Evolutionary conservation across 1,284 basidiomycete genomes (phyloP).

Genomic region (Pseudozyma sp.): DNA sequence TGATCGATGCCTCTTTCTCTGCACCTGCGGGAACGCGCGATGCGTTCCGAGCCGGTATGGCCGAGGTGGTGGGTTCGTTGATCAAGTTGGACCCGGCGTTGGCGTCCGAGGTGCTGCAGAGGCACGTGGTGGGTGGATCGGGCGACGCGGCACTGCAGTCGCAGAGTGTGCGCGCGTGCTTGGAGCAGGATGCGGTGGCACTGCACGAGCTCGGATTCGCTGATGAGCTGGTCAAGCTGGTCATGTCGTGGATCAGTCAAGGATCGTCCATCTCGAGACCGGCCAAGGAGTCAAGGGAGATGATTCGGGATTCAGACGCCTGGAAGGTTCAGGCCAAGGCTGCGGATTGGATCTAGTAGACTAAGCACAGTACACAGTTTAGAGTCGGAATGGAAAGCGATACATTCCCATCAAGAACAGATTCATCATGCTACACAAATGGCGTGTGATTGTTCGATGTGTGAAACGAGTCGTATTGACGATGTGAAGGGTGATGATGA

Average conservation of each 20-base stretch:
- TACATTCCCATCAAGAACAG: too few relatives aligned
- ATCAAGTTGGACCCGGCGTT: conserved; percentile 71
- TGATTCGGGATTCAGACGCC: conserved; percentile 29
- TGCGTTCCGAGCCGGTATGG: conserved; percentile 75
- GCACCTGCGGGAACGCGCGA: conserved; percentile 69
- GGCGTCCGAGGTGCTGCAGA: conserved; percentile 25
- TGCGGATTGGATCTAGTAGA: conserved; percentile 41
- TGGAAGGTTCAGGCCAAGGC: conserved; percentile 42
- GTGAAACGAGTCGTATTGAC: too few relatives aligned
- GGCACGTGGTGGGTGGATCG: conserved; percentile 27
- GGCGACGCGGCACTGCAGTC: conserved; percentile 46
- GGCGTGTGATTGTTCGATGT: too few relatives aligned
- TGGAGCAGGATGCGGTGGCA: conserved; percentile 40
- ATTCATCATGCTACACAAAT: too few relatives aligned
- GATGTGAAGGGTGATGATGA: too few relatives aligned
- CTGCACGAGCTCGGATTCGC: conserved; percentile 34
- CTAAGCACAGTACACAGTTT: too few relatives aligned
- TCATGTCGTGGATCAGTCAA: conserved; percentile 52
- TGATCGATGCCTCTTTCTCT: conserved; percentile 82
- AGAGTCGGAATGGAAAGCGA: not conserved
- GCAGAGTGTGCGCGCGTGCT: conserved; percentile 27
- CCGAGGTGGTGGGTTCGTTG: conserved; percentile 77
- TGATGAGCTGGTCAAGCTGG: conserved; percentile 42
- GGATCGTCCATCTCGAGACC: conserved; percentile 43
- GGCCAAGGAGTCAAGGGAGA: conserved; percentile 44